Evolutionary conservation across 1,139 yeast species (phyloP).

Genomic region (Geotrichum macrosporum): DNA sequence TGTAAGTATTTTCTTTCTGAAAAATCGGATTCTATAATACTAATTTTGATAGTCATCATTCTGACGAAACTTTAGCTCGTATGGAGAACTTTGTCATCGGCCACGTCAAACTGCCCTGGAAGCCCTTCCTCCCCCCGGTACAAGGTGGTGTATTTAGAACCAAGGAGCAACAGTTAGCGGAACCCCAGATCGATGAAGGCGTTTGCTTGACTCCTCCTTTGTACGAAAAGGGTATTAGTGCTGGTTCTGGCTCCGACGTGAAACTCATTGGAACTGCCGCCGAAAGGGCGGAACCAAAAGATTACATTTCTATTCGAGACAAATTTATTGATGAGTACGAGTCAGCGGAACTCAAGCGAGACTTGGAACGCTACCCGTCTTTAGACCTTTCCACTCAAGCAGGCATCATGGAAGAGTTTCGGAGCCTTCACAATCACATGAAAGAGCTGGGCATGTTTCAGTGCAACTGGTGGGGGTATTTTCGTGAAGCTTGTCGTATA

Average conservation of each 20-base stretch:
- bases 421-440: slow-evolving; percentile 54
- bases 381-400: slow-evolving; percentile 66
- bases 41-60: slow-evolving; percentile 54
- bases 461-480: slow-evolving; percentile 70
- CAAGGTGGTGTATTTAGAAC: slow-evolving; percentile 65
- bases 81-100: slow-evolving; percentile 64
- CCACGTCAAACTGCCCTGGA: slow-evolving; percentile 58
- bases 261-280: slow-evolving; percentile 8
- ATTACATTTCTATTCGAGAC: slow-evolving; percentile 43
- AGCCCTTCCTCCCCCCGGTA: slow-evolving; percentile 76
- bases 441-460: slow-evolving; percentile 59
- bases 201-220: slow-evolving; percentile 15
- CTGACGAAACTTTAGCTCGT: slow-evolving; percentile 49
- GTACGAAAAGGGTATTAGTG: neutral
- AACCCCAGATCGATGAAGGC: slow-evolving; percentile 17
- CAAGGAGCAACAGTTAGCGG: slow-evolving; percentile 25
- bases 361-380: slow-evolving; percentile 54
- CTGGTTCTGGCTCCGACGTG: slow-evolving; percentile 5
- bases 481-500: slow-evolving; percentile 61
- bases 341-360: slow-evolving; percentile 49
- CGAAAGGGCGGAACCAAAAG: slow-evolving; percentile 9
- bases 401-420: slow-evolving; percentile 52
- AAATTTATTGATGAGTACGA: slow-evolving; percentile 55
- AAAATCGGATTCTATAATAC: too few species aligned
- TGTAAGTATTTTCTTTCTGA: slow-evolving; percentile 41